Conservation (phyloP, 306 rosid species). For the Pachyrhizus erosus region DNA sequence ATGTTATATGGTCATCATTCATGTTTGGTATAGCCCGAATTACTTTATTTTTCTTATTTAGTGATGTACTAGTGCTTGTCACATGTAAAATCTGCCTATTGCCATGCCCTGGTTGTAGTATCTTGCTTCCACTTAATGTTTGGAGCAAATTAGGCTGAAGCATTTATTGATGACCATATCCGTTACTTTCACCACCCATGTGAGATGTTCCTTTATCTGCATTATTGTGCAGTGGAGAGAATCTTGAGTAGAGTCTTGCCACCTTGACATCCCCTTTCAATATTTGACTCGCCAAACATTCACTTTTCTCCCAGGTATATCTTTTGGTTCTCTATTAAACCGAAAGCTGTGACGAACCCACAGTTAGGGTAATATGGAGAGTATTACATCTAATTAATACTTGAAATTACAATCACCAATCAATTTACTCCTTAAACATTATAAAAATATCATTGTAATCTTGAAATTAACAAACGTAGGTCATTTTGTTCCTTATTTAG, state of each 20-base stretch:
- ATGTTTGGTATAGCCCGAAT: not conserved
- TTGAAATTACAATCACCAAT: no score
- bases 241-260: not conserved
- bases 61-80: constrained; percentile 33
- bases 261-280: not conserved
- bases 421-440: no score
- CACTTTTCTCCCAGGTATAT: no score
- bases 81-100: not conserved
- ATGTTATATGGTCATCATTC: no score
- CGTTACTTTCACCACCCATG: not conserved
- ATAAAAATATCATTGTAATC: no score
- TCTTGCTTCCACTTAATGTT: not conserved
- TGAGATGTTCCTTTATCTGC: not conserved
- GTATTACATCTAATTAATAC: no score
- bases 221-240: not conserved
- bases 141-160: not conserved
- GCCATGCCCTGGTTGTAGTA: constrained; percentile 9
- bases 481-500: no score
- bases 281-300: no score
- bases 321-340: no score
- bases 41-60: constrained; percentile 39
- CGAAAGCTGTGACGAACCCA: no score
- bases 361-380: no score
- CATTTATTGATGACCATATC: not conserved
- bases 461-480: no score